Percentiles rank a stretch among this genome's conserved stretches.
Conservation (phyloP, 257 asterid species). For the Ophiorrhiza pumila region DNA sequence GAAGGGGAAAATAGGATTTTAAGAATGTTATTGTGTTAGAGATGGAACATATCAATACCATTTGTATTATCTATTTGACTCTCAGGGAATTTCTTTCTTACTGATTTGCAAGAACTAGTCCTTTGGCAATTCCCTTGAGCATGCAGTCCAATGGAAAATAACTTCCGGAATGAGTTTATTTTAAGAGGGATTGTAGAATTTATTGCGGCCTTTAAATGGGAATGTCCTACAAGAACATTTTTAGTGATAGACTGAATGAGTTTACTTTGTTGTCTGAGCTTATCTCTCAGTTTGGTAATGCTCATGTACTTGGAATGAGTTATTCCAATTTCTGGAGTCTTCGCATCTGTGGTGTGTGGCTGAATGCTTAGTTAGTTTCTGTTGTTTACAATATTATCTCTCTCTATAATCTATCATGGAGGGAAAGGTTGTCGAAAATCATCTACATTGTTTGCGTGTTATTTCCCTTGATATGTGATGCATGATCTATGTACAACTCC, state of each 20-base stretch:
- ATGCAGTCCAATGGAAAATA: not conserved
- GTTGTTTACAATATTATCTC: not conserved
- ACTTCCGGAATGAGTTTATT: not conserved
- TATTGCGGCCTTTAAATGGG: not conserved
- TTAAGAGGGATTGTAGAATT: not conserved
- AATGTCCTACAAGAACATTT: not conserved
- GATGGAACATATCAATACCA: not conserved
- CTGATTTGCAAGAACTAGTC: not conserved
- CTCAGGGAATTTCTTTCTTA: not conserved
- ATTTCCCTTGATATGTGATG: not conserved
- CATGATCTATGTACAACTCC: not conserved
- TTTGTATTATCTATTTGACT: not conserved
- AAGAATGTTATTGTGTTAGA: not conserved
- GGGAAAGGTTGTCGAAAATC: not conserved
- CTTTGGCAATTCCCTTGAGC: not conserved
- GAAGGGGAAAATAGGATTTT: not conserved
- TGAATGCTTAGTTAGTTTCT: not conserved
- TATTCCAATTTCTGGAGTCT: not conserved
- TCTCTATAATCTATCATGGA: not conserved
- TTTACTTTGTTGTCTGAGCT: not conserved
- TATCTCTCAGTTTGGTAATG: not conserved
- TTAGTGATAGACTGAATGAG: not conserved
- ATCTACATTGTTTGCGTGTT: not conserved
- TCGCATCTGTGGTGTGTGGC: not conserved
- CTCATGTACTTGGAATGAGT: not conserved